Evolutionary conservation across 2,329 filamentous ascomycete genomes (phyloP), one percentile per base, ranked within the genome.

Genomic region (Lasiodiplodia hormozganensis): DNA sequence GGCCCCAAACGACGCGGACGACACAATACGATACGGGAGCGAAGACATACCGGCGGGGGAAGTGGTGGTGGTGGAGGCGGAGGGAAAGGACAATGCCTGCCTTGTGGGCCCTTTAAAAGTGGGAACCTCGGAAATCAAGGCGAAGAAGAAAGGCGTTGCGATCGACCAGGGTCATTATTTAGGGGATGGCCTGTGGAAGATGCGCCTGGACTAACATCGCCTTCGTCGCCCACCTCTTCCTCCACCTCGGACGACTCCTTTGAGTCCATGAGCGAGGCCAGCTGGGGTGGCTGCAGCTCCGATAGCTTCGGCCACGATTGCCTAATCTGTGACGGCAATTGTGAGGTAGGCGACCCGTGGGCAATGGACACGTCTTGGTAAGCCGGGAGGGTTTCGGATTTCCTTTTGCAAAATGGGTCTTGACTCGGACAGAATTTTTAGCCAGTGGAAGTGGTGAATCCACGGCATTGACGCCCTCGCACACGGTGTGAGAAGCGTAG

Each of bases 131-230:
- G 94, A 97, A 81, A 94, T 97, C 79, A 97, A 96, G 87, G 90
- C 89, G 72, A 95, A 95, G 83, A 94, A 93, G 72, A 98, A 98
- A 84, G 96, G 96, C 0, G 92, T 94, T 6, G 96, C 94, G 18
- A 92, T 98, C 73, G 95, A 98, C 83, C 91, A 94, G 70, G 93
- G 93, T 38, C 96, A 99, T 86, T 98, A 91, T 83, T 79, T 98
- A 66, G 96, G 96, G 0, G 96, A 99, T 84, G 96, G 95, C 21
- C 82, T 99, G 74, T 99, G 96, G 96, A 92, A 86, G 74, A 78
- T 97, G 78, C 81, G 82, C 70, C 78, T 88, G 74, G 85, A 86
- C 79, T 88, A 80, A 83, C 60, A 64, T 64, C 47, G 10, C 60
- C 60, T 38, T 64, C 60, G 60, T 64, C 60, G 43, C 60, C 60